These are phyloP conservation scores for Aspergillus proliferans DNA, from an alignment of 2,329 filamentous ascomycete genomes.

Conservation along the genomic window DNA sequence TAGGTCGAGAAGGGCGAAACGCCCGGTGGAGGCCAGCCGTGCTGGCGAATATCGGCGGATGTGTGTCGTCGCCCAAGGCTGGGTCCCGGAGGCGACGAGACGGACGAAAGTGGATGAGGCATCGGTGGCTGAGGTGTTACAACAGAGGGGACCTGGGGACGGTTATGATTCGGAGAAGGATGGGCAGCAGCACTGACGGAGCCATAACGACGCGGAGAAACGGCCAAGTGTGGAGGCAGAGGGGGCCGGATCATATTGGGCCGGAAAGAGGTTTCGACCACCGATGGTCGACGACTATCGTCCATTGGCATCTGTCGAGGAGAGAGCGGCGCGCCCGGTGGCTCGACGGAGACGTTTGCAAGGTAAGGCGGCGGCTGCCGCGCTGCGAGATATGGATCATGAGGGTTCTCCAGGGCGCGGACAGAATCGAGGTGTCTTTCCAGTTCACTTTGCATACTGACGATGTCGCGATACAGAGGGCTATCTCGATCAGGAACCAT, in stretches of 20 bases:
- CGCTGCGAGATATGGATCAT: conserved; percentile 60
- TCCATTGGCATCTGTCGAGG: conserved; percentile 82
- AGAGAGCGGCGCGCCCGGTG: conserved; percentile 69
- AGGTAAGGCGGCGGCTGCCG: conserved; percentile 57
- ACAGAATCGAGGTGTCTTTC: conserved; percentile 55
- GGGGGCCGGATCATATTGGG: conserved; percentile 67
- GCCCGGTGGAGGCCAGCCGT: conserved; percentile 60
- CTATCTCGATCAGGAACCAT: conserved; percentile 71
- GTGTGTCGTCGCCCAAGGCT: conserved; percentile 81
- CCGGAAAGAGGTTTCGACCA: conserved; percentile 53
- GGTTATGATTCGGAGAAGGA: conserved; percentile 67
- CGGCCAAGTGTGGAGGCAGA: conserved; percentile 73
- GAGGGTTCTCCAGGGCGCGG: conserved; percentile 52
- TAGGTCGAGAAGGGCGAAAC: conserved; percentile 61
- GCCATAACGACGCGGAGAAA: conserved; percentile 74
- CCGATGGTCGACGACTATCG: conserved; percentile 66
- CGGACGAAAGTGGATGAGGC: conserved; percentile 55
- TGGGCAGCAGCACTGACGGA: conserved; percentile 65
- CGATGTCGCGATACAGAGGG: conserved; percentile 67
- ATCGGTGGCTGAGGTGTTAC: conserved; percentile 64
- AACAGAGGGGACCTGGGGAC: conserved; percentile 60
- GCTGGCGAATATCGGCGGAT: conserved; percentile 87
- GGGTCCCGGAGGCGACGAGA: conserved; percentile 52
- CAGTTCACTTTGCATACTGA: conserved; percentile 58
- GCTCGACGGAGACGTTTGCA: conserved; percentile 56